phyloP scores from a whole-genome alignment of 768 basidiomycete species.

The Rhizopogon sp. region DNA sequence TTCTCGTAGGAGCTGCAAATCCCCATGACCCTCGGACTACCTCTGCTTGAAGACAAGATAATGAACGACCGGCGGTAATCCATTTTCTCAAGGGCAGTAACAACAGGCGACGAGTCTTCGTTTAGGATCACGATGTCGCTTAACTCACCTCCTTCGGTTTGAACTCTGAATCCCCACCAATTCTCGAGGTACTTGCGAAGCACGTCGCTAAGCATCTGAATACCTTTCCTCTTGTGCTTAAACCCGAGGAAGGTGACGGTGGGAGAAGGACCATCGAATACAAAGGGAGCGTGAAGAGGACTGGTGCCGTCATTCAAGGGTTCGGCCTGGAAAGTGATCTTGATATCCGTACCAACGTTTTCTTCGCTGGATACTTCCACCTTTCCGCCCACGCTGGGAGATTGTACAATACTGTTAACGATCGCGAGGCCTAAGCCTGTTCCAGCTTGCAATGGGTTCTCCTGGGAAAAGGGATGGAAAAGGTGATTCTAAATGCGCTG shows the following conservation, averaged over 20 bases:
- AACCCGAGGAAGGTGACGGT: slow-evolving; percentile 73
- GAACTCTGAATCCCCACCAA: slow-evolving; percentile 73
- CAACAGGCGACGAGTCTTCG: slow-evolving; percentile 61
- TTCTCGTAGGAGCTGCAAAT: slow-evolving; percentile 68
- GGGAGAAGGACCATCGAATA: slow-evolving; percentile 36
- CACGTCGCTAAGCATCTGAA: slow-evolving; percentile 59
- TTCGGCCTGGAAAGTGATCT: slow-evolving; percentile 77
- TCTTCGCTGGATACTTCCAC: slow-evolving; percentile 94
- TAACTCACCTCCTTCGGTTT: slow-evolving; percentile 32
- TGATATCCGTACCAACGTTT: slow-evolving; percentile 87
- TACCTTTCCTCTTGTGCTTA: slow-evolving; percentile 56
- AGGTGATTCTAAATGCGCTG: slow-evolving; percentile 65
- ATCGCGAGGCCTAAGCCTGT: slow-evolving; percentile 94
- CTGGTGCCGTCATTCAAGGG: slow-evolving; percentile 35
- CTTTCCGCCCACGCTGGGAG: slow-evolving; percentile 82
- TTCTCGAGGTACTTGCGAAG: slow-evolving; percentile 59
- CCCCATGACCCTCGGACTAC: slow-evolving; percentile 56
- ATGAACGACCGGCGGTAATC: slow-evolving; percentile 66
- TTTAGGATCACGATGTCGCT: slow-evolving; percentile 81
- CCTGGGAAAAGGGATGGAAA: slow-evolving; percentile 97
- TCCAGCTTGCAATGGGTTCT: slow-evolving; percentile 89
- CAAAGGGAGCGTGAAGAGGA: slow-evolving; percentile 42
- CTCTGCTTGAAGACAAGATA: slow-evolving; percentile 67
- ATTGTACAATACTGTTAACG: slow-evolving; percentile 87
- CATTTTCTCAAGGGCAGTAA: slow-evolving; percentile 49